These are phyloP conservation scores for Henningerozyma blattae DNA, from an alignment of 805 yeast genomes.

Conservation along the genomic window DNA sequence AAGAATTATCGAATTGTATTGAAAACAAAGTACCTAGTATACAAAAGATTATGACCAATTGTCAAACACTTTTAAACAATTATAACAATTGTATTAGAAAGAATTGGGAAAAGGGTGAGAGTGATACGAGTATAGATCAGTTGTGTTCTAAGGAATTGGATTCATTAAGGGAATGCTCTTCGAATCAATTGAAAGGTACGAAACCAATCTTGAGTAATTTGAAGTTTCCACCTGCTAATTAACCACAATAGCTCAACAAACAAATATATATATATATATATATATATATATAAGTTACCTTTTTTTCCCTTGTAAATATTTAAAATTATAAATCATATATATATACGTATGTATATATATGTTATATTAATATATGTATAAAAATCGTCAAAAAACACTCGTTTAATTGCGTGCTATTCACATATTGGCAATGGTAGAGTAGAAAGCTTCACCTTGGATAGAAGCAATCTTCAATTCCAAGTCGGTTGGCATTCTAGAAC, in stretches of 20 bases:
- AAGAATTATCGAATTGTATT: conserved; percentile 50
- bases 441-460: conserved; percentile 59
- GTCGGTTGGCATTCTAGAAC: conserved; percentile 54
- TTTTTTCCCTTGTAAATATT: no score
- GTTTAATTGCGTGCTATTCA: no score
- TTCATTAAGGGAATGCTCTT: conserved; percentile 60
- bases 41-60: conserved; percentile 50
- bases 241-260: no score
- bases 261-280: no score
- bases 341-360: no score
- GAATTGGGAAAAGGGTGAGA: conserved; percentile 27
- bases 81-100: conserved; percentile 55
- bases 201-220: conserved; percentile 2
- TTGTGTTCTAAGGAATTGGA: no score
- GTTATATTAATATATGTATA: no score
- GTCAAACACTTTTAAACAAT: conserved; percentile 43
- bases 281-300: no score
- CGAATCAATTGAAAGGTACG: conserved; percentile 7
- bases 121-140: conserved; percentile 27
- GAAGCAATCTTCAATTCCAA: conserved; percentile 52
- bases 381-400: no score
- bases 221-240: no score
- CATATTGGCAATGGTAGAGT: conserved; percentile 34
- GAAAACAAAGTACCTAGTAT: conserved; percentile 56
- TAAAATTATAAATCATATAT: no score